Evolutionary conservation across 345 rosid species (phyloP).

Genomic region (Erucastrum elatum): DNA sequence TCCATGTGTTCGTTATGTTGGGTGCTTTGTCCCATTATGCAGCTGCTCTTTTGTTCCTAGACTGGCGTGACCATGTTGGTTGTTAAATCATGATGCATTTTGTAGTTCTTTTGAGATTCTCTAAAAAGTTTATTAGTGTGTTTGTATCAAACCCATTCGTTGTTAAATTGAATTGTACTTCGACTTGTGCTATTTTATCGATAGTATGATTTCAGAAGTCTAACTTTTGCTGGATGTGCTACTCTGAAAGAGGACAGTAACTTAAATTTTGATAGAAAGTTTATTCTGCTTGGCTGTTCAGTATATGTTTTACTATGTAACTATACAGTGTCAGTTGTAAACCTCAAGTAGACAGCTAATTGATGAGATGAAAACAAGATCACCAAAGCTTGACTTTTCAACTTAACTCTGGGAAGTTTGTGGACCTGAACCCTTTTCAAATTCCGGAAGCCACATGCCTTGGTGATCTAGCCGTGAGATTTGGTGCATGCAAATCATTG

Average conservation of each 20-base stretch:
- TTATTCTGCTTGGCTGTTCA: neutral
- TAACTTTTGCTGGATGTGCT: neutral
- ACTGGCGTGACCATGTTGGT: constrained; percentile 65
- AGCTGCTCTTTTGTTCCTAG: constrained; percentile 71
- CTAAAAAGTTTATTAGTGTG: neutral
- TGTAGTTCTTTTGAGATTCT: constrained; percentile 22
- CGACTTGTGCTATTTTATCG: neutral
- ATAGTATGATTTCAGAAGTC: constrained; percentile 11
- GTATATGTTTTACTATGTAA: neutral
- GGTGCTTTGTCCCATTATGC: constrained; percentile 94
- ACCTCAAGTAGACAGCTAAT: neutral
- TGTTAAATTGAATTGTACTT: constrained; percentile 13
- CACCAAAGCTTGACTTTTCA: neutral
- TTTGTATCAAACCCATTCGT: constrained; percentile 25
- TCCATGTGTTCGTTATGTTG: constrained; percentile 79
- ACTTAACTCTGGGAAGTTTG: neutral
- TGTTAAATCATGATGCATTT: constrained; percentile 36
- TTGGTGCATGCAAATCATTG: neutral
- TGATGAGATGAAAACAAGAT: neutral
- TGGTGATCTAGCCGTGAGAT: constrained; percentile 3
- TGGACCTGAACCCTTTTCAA: neutral
- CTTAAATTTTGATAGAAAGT: neutral
- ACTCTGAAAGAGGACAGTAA: neutral
- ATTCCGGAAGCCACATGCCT: neutral
- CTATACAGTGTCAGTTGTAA: neutral